These are phyloP conservation scores for Suhomyces maxii DNA, from an alignment of 1,139 yeast genomes.

Conservation along the genomic window DNA sequence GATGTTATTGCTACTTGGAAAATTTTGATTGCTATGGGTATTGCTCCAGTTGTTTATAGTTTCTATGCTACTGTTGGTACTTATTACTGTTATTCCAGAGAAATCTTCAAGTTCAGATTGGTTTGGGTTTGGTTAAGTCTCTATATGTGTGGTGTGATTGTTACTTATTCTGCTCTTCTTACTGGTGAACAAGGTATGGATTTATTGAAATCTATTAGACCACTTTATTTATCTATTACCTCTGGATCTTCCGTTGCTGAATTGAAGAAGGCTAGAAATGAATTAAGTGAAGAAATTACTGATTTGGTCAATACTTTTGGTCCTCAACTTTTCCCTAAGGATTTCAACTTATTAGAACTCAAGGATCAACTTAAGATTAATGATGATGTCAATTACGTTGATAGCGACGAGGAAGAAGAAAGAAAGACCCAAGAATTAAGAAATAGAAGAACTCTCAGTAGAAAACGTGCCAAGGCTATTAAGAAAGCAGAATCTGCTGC, in stretches of 20 bases:
- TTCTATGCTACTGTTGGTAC: constrained; percentile 75
- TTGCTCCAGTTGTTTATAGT: constrained; percentile 83
- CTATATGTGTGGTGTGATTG: constrained; percentile 59
- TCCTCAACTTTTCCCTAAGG: constrained; percentile 46
- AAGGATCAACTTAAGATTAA: constrained; percentile 29
- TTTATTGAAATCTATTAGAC: constrained; percentile 76
- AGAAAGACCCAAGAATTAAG: constrained; percentile 54
- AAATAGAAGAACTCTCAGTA: constrained; percentile 38
- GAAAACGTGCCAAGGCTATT: constrained; percentile 24
- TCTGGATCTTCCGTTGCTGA: constrained; percentile 61
- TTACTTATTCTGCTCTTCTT: constrained; percentile 83
- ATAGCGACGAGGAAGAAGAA: constrained; percentile 58
- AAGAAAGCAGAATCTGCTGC: constrained; percentile 11
- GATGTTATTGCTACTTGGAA: constrained; percentile 68
- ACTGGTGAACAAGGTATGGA: constrained; percentile 95
- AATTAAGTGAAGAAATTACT: constrained; percentile 45
- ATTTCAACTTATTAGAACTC: constrained; percentile 45
- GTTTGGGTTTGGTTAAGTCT: constrained; percentile 46
- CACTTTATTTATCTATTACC: constrained; percentile 72
- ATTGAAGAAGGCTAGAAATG: constrained; percentile 41
- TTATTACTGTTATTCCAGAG: constrained; percentile 37
- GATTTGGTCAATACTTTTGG: constrained; percentile 47
- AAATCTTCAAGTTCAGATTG: constrained; percentile 20
- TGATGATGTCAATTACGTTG: constrained; percentile 31
- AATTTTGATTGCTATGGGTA: constrained; percentile 80